phyloP scores from a whole-genome alignment of 768 basidiomycete species.

The Lanmaoa rubissima region DNA sequence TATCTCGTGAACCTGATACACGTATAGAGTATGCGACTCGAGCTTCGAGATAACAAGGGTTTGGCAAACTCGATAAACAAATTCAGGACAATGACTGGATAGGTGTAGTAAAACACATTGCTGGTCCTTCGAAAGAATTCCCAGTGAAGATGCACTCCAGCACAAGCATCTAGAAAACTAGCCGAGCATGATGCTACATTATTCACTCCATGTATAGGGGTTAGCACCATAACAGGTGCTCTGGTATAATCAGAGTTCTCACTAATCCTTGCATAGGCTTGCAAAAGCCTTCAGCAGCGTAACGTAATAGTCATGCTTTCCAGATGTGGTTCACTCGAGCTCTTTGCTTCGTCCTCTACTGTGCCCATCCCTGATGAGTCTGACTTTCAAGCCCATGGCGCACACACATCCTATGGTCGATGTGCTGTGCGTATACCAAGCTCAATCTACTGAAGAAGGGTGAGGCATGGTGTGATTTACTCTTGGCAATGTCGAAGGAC shows the following conservation, averaged over 20 bases:
- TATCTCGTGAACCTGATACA: too few relatives aligned
- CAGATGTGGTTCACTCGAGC: slow-evolving; percentile 40
- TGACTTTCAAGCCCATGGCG: slow-evolving; percentile 56
- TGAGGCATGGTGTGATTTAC: slow-evolving; percentile 68
- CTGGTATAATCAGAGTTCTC: too few relatives aligned
- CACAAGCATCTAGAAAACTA: too few relatives aligned
- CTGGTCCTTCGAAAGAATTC: slow-evolving; percentile 39
- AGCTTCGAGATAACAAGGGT: too few relatives aligned
- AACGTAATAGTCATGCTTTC: too few relatives aligned
- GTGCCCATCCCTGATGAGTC: slow-evolving; percentile 49
- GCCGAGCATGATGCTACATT: too few relatives aligned
- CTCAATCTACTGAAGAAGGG: slow-evolving; percentile 51
- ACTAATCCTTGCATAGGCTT: too few relatives aligned
- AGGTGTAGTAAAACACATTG: slow-evolving; percentile 60
- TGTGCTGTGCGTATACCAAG: slow-evolving; percentile 77
- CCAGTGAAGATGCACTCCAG: slow-evolving; percentile 57
- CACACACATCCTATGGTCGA: slow-evolving; percentile 56
- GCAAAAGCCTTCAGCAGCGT: too few relatives aligned
- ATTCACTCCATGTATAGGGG: too few relatives aligned
- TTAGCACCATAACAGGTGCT: too few relatives aligned
- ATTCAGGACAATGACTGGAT: slow-evolving; percentile 65
- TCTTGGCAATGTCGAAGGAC: slow-evolving; percentile 52
- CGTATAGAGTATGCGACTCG: too few relatives aligned
- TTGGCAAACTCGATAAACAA: slow-evolving; percentile 68
- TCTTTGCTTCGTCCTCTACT: slow-evolving; percentile 25